These are phyloP conservation scores for Coemansia furcata DNA, from an alignment of 192 early-diverging fungal species.

Conservation along the genomic window DNA sequence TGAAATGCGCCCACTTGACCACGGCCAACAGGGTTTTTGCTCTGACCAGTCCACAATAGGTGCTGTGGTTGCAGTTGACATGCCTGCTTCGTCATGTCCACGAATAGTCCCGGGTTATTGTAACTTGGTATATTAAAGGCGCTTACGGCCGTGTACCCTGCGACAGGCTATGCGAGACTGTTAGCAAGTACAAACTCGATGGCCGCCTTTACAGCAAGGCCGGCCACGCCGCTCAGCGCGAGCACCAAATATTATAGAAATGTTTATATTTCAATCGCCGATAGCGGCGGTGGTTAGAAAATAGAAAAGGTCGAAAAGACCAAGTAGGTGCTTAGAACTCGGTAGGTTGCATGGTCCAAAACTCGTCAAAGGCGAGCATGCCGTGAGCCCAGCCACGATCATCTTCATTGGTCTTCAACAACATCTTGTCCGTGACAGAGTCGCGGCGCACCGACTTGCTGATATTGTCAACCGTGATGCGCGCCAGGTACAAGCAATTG, in stretches of 20 bases:
- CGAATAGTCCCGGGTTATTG: too few species aligned
- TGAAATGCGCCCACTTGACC: too few species aligned
- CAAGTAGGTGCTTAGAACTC: background rate
- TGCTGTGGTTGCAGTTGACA: too few species aligned
- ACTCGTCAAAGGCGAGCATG: conserved; percentile 25
- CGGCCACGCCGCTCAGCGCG: conserved; percentile 34
- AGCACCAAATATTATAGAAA: conserved; percentile 7
- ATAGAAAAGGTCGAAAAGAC: background rate
- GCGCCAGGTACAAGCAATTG: conserved; percentile 42
- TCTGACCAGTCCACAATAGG: too few species aligned
- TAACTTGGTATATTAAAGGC: too few species aligned
- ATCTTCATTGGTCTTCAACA: background rate
- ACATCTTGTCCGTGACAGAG: background rate
- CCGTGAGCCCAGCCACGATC: conserved; percentile 21
- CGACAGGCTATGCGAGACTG: too few species aligned
- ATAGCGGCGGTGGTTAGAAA: background rate
- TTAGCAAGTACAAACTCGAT: too few species aligned
- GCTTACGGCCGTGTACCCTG: too few species aligned
- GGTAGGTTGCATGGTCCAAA: conserved; percentile 13
- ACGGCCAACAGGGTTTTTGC: too few species aligned
- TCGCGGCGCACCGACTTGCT: background rate
- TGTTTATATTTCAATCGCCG: too few species aligned
- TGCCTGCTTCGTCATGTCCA: too few species aligned
- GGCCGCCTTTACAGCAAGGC: conserved; percentile 54
- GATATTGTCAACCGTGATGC: conserved; percentile 14